Conservation (phyloP, 805 yeast genomes). For the Pichia occidentalis region DNA sequence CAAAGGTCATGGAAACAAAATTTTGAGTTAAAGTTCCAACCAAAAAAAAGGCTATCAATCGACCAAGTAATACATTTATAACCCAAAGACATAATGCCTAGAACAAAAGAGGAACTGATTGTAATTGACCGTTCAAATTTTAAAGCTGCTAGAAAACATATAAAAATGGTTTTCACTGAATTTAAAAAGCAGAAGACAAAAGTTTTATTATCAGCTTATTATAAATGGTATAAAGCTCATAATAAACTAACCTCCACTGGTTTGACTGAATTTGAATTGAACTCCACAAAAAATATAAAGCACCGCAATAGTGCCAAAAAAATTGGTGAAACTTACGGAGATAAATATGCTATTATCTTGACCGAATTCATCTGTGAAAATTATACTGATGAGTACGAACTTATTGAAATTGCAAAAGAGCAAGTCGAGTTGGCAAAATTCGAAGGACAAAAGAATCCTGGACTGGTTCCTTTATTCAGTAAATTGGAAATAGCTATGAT, state of each 20-base stretch:
- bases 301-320: not conserved
- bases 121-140: constrained; percentile 13
- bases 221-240: constrained; percentile 17
- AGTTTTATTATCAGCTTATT: constrained; percentile 17
- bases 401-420: constrained; percentile 3
- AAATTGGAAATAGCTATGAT: constrained; percentile 9
- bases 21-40: too few species aligned
- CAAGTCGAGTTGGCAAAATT: constrained; percentile 6
- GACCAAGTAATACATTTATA: too few species aligned
- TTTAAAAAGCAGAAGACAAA: constrained; percentile 22
- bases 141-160: constrained; percentile 15
- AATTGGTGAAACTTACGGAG: constrained; percentile 7
- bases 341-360: constrained; percentile 11
- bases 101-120: not conserved
- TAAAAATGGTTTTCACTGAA: constrained; percentile 17
- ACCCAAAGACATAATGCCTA: too few species aligned
- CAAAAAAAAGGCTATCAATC: too few species aligned
- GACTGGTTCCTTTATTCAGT: constrained; percentile 5
- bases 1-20: too few species aligned
- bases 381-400: constrained; percentile 3
- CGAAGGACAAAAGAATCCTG: constrained; percentile 8
- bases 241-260: constrained; percentile 1
- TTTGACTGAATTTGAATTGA: constrained; percentile 5
- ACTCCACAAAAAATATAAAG: constrained; percentile 2
- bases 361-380: constrained; percentile 4